Percentiles rank a stretch among this genome's conserved stretches.
These are phyloP conservation scores for Tetrapisispora fleetii DNA, from an alignment of 805 yeast genomes.

Conservation along the genomic window DNA sequence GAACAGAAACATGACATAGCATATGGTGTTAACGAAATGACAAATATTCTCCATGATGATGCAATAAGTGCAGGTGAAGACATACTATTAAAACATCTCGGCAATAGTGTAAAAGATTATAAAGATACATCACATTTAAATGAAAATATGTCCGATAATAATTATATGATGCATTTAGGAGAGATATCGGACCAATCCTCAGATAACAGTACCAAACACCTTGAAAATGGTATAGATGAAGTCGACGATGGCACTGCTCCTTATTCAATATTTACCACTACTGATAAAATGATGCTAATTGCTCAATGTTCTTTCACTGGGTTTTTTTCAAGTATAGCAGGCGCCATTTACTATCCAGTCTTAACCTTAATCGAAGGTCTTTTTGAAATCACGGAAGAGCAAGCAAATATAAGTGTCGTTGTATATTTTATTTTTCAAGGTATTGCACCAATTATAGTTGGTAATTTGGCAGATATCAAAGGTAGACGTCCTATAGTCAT, in stretches of 20 bases:
- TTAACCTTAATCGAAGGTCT: constrained; percentile 45
- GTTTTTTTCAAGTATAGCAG: constrained; percentile 58
- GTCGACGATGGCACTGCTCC: constrained; percentile 14
- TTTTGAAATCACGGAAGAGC: constrained; percentile 47
- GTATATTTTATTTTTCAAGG: constrained; percentile 74
- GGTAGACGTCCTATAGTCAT: constrained; percentile 68
- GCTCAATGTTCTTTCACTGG: constrained; percentile 39
- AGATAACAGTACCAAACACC: neutral
- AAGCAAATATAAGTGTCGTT: constrained; percentile 63
- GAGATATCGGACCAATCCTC: neutral
- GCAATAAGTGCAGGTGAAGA: neutral
- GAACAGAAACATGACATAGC: too few relatives aligned
- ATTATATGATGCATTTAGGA: neutral
- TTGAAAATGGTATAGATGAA: neutral
- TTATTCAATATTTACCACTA: constrained; percentile 36
- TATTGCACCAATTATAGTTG: constrained; percentile 57
- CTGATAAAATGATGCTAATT: constrained; percentile 36
- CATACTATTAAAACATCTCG: too few relatives aligned
- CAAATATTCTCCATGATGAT: neutral
- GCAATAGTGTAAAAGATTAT: neutral
- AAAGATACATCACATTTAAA: neutral
- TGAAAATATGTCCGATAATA: neutral
- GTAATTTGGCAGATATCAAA: constrained; percentile 53
- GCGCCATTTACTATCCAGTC: constrained; percentile 77
- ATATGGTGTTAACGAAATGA: neutral